These are phyloP conservation scores for Lentinula raphanica DNA, from an alignment of 768 basidiomycete species.

Conservation along the genomic window DNA sequence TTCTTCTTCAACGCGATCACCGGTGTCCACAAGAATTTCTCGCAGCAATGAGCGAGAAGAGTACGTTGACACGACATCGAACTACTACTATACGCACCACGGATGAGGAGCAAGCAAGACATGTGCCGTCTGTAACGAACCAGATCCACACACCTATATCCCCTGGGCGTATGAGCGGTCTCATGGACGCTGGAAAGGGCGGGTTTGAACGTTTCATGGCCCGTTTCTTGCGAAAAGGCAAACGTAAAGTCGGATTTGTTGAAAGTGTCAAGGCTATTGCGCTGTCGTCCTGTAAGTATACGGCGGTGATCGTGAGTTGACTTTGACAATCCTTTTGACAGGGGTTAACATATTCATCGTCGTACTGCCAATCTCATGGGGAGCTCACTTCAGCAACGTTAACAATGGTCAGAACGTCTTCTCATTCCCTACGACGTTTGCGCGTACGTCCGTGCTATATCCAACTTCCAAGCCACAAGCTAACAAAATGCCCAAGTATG, in stretches of 20 bases:
- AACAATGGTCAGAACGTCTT: conserved; percentile 17
- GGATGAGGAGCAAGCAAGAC: neutral
- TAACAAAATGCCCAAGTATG: conserved; percentile 38
- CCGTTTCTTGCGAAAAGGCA: conserved; percentile 44
- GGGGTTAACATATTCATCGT: conserved; percentile 57
- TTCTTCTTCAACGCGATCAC: too few species aligned
- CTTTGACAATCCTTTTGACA: conserved; percentile 16
- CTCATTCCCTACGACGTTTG: conserved; percentile 35
- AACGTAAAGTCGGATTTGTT: conserved; percentile 34
- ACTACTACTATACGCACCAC: neutral
- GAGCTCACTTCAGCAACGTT: conserved; percentile 38
- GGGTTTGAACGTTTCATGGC: conserved; percentile 27
- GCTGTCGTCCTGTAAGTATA: conserved; percentile 44
- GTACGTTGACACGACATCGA: neutral
- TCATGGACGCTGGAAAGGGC: neutral
- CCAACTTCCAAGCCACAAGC: too few species aligned
- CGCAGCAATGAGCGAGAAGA: neutral
- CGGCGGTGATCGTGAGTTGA: neutral
- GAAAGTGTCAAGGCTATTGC: conserved; percentile 41
- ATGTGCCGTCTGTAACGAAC: neutral
- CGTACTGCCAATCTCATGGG: conserved; percentile 59
- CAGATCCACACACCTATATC: neutral
- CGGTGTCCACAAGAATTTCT: neutral
- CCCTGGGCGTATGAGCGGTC: neutral
- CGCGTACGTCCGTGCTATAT: conserved; percentile 26